phyloP scores from a whole-genome alignment of 2,329 filamentous ascomycete genomes.

The Neonectria magnoliae region DNA sequence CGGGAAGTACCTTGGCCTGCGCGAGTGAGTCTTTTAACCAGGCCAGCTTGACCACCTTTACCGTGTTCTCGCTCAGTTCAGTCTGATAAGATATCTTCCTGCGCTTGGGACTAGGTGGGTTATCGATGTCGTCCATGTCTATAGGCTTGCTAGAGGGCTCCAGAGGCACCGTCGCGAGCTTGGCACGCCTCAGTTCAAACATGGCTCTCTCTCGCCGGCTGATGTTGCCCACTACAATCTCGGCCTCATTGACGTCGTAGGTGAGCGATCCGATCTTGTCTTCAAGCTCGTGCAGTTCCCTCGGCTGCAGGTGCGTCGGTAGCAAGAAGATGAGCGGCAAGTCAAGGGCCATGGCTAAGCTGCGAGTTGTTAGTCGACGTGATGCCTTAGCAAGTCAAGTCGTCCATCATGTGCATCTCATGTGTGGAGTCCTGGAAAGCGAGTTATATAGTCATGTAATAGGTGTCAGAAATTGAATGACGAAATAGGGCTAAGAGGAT shows the following conservation, averaged over 20 bases:
- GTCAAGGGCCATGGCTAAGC: constrained; percentile 37
- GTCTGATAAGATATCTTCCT: constrained; percentile 25
- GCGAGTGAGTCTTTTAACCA: constrained; percentile 68
- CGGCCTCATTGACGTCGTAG: constrained; percentile 76
- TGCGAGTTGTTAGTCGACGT: background rate
- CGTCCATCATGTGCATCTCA: background rate
- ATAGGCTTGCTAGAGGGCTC: constrained; percentile 5
- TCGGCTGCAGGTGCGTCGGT: constrained; percentile 71
- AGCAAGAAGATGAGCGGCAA: constrained; percentile 79
- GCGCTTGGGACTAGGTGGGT: constrained; percentile 29
- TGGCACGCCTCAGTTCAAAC: constrained; percentile 79
- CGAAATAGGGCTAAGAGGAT: background rate
- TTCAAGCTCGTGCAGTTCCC: constrained; percentile 72
- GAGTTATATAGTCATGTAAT: no score
- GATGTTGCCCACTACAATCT: constrained; percentile 79
- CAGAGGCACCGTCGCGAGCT: constrained; percentile 64
- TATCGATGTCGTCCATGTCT: constrained; percentile 12
- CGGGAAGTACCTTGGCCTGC: constrained; percentile 55
- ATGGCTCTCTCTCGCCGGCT: constrained; percentile 74
- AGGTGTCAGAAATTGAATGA: background rate
- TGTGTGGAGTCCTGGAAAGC: no score
- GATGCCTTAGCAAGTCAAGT: background rate
- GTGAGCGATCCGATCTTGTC: constrained; percentile 73
- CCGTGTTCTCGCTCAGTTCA: constrained; percentile 29
- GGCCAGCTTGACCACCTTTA: constrained; percentile 66